phyloP scores from a whole-genome alignment of 768 basidiomycete genomes.

The Naganishia kalamii region DNA sequence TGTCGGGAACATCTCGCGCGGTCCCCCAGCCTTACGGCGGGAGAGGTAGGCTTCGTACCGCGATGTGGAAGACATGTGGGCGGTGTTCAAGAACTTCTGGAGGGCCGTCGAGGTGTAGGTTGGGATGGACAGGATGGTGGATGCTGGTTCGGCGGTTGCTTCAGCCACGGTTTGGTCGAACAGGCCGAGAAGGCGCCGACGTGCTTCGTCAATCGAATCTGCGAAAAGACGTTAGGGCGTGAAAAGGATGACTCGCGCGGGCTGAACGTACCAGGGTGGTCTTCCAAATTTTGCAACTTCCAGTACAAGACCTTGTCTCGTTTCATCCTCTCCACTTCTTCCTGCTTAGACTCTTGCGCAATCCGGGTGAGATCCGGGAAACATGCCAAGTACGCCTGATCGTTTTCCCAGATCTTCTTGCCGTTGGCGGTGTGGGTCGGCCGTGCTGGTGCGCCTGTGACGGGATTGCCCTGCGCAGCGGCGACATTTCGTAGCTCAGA shows the following conservation, averaged over 20 bases:
- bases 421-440: conserved; percentile 5
- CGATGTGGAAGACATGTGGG: conserved; percentile 26
- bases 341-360: conserved; percentile 26
- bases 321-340: conserved; percentile 16
- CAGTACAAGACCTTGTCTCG: conserved; percentile 31
- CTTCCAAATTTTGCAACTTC: conserved; percentile 37
- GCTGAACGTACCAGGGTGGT: conserved; percentile 32
- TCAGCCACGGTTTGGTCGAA: conserved; percentile 30
- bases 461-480: conserved; percentile 15
- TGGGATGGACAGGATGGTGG: conserved; percentile 29
- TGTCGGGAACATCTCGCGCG: conserved; percentile 36
- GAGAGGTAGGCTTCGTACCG: conserved; percentile 33
- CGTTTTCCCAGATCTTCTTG: conserved; percentile 16
- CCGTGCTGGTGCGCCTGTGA: conserved; percentile 3
- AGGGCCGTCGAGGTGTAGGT: conserved; percentile 25
- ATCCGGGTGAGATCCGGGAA: conserved; percentile 17
- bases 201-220: conserved; percentile 29
- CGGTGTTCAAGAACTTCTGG: conserved; percentile 16
- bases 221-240: neutral
- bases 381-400: conserved; percentile 4
- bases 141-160: conserved; percentile 18
- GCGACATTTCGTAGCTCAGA: conserved; percentile 11
- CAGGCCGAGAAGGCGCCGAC: conserved; percentile 26
- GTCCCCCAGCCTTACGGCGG: conserved; percentile 28
- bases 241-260: neutral